Base-by-base conservation (phyloP, 2,329 filamentous ascomycete species). In the Teratosphaeria pseudoeucalypti region DNA sequence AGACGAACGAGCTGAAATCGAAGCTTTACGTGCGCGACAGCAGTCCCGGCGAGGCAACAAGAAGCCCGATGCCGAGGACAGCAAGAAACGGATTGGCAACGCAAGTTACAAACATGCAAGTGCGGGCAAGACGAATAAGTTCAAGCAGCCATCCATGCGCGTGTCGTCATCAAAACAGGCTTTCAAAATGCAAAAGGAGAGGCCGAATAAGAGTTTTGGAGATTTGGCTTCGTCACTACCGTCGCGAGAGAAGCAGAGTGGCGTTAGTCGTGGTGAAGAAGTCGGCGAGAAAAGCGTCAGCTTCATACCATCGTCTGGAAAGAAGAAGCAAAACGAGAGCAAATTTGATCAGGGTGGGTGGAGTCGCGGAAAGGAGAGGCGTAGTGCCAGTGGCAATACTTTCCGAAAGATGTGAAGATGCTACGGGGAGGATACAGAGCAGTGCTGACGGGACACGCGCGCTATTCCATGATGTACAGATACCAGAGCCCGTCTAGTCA, bases 331-430 rank as follows among this genome's bases (percentile, higher is more conserved):
- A 58, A 54, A 55, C 14, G 58, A 62, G 12, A 71, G 71, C 29
- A 70, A 49, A 23, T 19, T 49, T 49, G 43, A 49, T 6, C 43
- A 72, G 34, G 71, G 71, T 9, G 62, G 62, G 29, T 70, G 67
- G 6, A 66, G 70, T 34, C 64, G 69, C 53, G 66, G 63, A 55
- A 76, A 78, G 60, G 76, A 78, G 32, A 82, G 88, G 67, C 78
- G 88, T 67, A 91, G 87, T 73, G 89, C 89, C 56, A 90, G 87
- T 74, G 82, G 81, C 57, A 92, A 92, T 27, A 55, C 86, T 85
- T 61, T 85, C n/a, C 16, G 43, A 3, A 49, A 49, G 43, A 49
- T 49, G 16, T 49, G 43, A 43, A 32, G 29, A 32, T 32, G 7
- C 29, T 32, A 32, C 29, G 29, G 29, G 29, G 29, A 32, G 29